Conservation (phyloP, 805 yeast species). For the Blastobotrys parvus region DNA sequence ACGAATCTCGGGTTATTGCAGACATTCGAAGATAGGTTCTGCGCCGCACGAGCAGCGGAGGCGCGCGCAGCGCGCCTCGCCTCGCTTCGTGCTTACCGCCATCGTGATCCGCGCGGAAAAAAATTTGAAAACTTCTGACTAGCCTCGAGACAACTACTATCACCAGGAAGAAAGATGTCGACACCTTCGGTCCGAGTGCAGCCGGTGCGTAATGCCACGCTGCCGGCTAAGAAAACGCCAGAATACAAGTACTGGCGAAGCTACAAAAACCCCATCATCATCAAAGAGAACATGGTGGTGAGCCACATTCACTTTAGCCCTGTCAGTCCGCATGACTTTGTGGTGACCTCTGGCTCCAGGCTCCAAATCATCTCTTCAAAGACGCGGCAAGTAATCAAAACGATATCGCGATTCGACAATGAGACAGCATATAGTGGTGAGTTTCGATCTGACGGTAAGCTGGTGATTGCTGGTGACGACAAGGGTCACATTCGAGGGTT, state of each 20-base stretch:
- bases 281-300: slow-evolving; percentile 89
- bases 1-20: no score
- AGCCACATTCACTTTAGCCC: slow-evolving; percentile 86
- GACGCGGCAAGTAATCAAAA: slow-evolving; percentile 83
- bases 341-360: slow-evolving; percentile 84
- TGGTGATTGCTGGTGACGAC: slow-evolving; percentile 91
- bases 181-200: slow-evolving; percentile 57
- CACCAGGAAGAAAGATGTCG: slow-evolving; percentile 45
- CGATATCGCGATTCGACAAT: slow-evolving; percentile 82
- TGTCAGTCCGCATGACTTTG: slow-evolving; percentile 78
- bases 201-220: slow-evolving; percentile 60
- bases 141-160: no score
- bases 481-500: slow-evolving; percentile 87
- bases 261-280: slow-evolving; percentile 74
- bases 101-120: no score
- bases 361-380: slow-evolving; percentile 91
- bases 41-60: no score
- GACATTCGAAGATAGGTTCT: no score
- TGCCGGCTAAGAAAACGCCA: slow-evolving; percentile 80
- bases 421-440: slow-evolving; percentile 83
- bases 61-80: no score
- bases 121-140: no score
- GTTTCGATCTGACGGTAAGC: slow-evolving; percentile 83
- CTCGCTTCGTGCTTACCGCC: no score
- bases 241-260: slow-evolving; percentile 94